phyloP scores from a whole-genome alignment of 495 filamentous ascomycete species.

The Massariosphaeria phaeospora region DNA sequence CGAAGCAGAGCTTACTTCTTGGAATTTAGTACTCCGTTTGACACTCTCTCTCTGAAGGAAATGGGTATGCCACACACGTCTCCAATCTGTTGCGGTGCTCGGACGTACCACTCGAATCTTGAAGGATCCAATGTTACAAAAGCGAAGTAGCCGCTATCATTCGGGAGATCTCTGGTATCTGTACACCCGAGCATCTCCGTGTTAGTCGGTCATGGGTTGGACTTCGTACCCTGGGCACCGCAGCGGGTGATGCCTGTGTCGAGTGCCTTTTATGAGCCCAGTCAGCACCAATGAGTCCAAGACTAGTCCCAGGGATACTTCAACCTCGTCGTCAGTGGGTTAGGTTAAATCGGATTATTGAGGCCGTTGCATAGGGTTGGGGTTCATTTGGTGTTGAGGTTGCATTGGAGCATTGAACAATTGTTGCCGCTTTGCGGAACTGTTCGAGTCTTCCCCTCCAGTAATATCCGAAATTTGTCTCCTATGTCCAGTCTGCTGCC shows the following conservation, averaged over 20 bases:
- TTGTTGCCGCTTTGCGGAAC: slow-evolving; percentile 56
- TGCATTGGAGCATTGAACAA: slow-evolving; percentile 53
- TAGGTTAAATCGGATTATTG: slow-evolving; percentile 18
- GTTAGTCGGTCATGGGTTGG: no score
- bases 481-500: slow-evolving; percentile 44
- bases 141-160: no score
- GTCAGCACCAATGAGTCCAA: no score
- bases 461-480: slow-evolving; percentile 65
- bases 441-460: slow-evolving; percentile 49
- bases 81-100: neutral
- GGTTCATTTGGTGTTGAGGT: slow-evolving; percentile 47
- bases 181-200: no score
- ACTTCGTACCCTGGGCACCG: no score
- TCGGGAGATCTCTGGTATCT: no score
- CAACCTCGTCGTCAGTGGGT: no score
- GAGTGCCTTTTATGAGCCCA: no score
- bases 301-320: no score
- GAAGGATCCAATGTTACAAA: neutral
- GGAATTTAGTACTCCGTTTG: no score
- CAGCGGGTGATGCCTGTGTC: no score
- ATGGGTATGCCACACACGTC: neutral
- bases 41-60: slow-evolving; percentile 1
- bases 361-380: slow-evolving; percentile 44
- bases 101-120: neutral
- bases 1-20: no score